Conservation (phyloP, 768 basidiomycete species). For the Lepiota brunneoincarnata region DNA sequence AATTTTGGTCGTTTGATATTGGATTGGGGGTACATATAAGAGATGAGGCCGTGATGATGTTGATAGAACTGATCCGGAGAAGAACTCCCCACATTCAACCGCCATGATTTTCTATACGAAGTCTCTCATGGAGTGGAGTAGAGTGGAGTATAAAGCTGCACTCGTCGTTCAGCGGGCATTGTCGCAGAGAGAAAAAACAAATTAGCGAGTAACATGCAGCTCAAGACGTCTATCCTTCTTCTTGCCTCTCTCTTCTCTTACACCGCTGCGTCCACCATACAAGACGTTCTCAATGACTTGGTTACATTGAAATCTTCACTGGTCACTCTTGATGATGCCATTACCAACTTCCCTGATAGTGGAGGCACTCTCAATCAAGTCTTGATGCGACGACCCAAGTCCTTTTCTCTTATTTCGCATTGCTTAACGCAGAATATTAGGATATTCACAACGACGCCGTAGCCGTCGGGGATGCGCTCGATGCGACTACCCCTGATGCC, state of each 20-base stretch:
- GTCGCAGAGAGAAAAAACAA: no score
- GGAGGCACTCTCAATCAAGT: background rate
- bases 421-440: no score
- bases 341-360: background rate
- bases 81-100: no score
- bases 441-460: background rate
- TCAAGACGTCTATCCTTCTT: background rate
- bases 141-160: background rate
- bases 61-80: no score
- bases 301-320: background rate
- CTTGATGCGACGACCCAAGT: no score
- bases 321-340: background rate
- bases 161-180: no score
- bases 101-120: no score
- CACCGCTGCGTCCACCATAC: background rate
- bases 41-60: no score
- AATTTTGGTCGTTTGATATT: no score
- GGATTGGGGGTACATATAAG: no score
- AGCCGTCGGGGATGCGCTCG: background rate
- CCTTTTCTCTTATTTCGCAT: no score
- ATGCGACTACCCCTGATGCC: background rate
- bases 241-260: background rate
- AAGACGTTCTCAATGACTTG: background rate
- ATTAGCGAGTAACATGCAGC: background rate
- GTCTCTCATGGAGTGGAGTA: background rate